Evolutionary conservation across 805 yeast species (phyloP).

Genomic region (Candida nemodendra): DNA sequence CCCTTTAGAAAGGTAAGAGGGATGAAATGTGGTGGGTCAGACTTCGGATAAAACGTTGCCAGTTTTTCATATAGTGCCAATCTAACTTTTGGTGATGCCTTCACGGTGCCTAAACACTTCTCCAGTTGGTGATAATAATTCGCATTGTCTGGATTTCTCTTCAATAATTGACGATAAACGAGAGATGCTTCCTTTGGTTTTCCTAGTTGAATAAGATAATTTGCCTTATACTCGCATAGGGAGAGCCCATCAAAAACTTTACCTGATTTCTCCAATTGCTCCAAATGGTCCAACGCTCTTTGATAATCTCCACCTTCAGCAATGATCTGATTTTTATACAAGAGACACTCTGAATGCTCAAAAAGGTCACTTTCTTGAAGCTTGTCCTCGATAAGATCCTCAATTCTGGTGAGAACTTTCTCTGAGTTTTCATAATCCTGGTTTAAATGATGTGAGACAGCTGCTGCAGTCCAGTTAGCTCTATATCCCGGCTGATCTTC

Average conservation of each 20-base stretch:
- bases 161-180: constrained; percentile 64
- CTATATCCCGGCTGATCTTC: constrained; percentile 77
- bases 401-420: constrained; percentile 70
- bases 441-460: constrained; percentile 79
- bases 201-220: constrained; percentile 58
- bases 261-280: constrained; percentile 49
- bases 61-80: constrained; percentile 63
- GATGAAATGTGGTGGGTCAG: constrained; percentile 75
- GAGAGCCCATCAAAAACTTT: constrained; percentile 57
- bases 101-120: constrained; percentile 52
- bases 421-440: constrained; percentile 68
- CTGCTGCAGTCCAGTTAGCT: constrained; percentile 87
- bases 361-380: constrained; percentile 62
- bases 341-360: constrained; percentile 78
- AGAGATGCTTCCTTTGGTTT: constrained; percentile 61
- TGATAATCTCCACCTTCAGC: constrained; percentile 60
- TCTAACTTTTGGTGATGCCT: constrained; percentile 47
- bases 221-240: constrained; percentile 65
- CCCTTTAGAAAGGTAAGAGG: constrained; percentile 74
- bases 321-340: constrained; percentile 70
- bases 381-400: constrained; percentile 67
- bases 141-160: constrained; percentile 82
- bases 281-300: constrained; percentile 61
- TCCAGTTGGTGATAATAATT: constrained; percentile 69
- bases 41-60: constrained; percentile 69